Conservation (phyloP, 2,329 filamentous ascomycete genomes). For the Penicillium concentricum region DNA sequence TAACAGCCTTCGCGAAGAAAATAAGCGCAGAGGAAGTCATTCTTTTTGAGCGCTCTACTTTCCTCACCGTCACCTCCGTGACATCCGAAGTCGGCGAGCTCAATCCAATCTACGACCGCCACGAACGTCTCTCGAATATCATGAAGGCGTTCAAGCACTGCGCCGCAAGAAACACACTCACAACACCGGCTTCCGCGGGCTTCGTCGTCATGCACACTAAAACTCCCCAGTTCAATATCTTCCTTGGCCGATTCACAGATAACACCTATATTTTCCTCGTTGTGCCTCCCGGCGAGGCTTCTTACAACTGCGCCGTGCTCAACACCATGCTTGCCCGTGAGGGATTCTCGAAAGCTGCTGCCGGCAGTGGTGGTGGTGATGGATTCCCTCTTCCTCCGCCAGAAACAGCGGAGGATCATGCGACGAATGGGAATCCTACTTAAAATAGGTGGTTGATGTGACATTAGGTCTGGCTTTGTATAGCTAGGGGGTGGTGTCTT, state of each 20-base stretch:
- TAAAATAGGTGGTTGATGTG: slow-evolving; percentile 10
- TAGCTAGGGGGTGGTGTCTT: slow-evolving; percentile 14
- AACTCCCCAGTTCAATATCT: slow-evolving; percentile 76
- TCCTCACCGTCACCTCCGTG: slow-evolving; percentile 92
- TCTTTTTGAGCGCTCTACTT: slow-evolving; percentile 92
- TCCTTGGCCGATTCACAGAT: slow-evolving; percentile 92
- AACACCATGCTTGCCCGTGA: slow-evolving; percentile 85
- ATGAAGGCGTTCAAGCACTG: slow-evolving; percentile 97
- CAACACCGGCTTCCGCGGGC: slow-evolving; percentile 43
- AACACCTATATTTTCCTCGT: slow-evolving; percentile 96
- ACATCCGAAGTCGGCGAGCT: slow-evolving; percentile 69
- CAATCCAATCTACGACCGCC: slow-evolving; percentile 89
- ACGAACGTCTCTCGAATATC: slow-evolving; percentile 94
- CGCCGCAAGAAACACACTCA: slow-evolving; percentile 47
- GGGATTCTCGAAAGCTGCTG: slow-evolving; percentile 68
- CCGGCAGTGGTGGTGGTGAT: slow-evolving; percentile 43
- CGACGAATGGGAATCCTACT: slow-evolving; percentile 4
- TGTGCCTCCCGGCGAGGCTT: slow-evolving; percentile 83
- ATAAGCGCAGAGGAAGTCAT: slow-evolving; percentile 93
- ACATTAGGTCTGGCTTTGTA: slow-evolving; percentile 13
- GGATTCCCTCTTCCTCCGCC: slow-evolving; percentile 41
- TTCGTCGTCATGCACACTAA: slow-evolving; percentile 51
- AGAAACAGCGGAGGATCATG: slow-evolving; percentile 27
- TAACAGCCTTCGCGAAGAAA: slow-evolving; percentile 76
- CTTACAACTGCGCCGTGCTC: slow-evolving; percentile 85